Conservation (phyloP, 441 rosid genomes). For the Iberis amara region DNA sequence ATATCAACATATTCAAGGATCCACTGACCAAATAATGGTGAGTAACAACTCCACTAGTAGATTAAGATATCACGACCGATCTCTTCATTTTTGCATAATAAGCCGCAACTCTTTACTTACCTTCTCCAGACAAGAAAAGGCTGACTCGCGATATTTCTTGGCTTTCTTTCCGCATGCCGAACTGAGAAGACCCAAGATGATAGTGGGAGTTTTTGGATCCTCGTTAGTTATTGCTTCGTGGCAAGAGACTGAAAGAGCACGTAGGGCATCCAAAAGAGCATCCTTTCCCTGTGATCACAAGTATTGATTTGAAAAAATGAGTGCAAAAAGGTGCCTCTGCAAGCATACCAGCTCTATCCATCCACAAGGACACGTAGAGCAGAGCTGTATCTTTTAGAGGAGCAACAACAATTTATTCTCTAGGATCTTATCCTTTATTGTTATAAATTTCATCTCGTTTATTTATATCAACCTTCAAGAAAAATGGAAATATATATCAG, state of each 20-base stretch:
- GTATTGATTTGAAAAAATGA: slow-evolving; percentile 4
- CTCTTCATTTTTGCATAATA: background rate
- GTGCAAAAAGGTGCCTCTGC: slow-evolving; percentile 1
- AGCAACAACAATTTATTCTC: slow-evolving; percentile 4
- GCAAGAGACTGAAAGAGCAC: slow-evolving; percentile 74
- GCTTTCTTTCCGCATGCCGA: slow-evolving; percentile 72
- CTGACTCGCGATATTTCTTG: slow-evolving; percentile 83
- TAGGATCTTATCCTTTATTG: slow-evolving; percentile 9
- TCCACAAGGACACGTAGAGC: slow-evolving; percentile 10
- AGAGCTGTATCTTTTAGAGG: background rate
- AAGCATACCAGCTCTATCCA: slow-evolving; percentile 5
- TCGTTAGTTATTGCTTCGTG: slow-evolving; percentile 60
- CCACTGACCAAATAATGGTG: background rate
- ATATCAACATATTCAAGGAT: slow-evolving; percentile 17
- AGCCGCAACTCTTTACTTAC: slow-evolving; percentile 32
- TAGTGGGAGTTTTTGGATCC: slow-evolving; percentile 51
- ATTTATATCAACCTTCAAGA: background rate
- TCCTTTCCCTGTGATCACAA: slow-evolving; percentile 71
- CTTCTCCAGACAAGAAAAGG: slow-evolving; percentile 72
- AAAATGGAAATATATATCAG: background rate
- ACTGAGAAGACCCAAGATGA: slow-evolving; percentile 58
- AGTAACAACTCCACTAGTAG: slow-evolving; percentile 10
- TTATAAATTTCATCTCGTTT: background rate
- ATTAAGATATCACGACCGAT: background rate
- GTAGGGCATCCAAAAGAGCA: slow-evolving; percentile 67